These are phyloP conservation scores for Anethum foeniculum DNA, from an alignment of 140 eudicot genomes.

Conservation along the genomic window DNA sequence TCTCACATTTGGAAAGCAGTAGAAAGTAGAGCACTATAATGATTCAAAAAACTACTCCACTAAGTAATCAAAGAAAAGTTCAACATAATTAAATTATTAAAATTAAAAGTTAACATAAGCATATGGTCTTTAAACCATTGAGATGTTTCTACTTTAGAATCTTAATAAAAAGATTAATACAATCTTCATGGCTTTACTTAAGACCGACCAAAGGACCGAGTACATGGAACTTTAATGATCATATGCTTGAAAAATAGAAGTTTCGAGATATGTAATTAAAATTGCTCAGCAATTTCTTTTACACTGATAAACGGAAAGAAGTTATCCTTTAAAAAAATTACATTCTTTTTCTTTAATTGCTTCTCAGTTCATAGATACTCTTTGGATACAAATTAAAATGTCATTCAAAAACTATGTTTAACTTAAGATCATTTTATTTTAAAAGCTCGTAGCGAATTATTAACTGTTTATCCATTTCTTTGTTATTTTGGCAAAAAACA, in stretches of 20 bases:
- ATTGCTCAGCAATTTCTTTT: neutral
- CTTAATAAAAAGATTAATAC: conserved; percentile 41
- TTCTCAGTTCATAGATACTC: too few relatives aligned
- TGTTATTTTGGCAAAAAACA: too few relatives aligned
- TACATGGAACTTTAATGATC: conserved; percentile 42
- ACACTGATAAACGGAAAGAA: too few relatives aligned
- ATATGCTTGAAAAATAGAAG: conserved; percentile 7
- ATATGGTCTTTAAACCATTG: conserved; percentile 52
- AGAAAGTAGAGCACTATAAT: conserved; percentile 24
- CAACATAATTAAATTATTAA: neutral
- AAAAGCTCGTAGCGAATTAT: too few relatives aligned
- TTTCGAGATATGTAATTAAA: neutral
- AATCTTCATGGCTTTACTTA: conserved; percentile 46
- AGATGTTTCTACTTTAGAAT: conserved; percentile 56
- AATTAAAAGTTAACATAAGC: conserved; percentile 36
- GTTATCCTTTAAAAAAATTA: too few relatives aligned
- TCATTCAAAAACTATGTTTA: too few relatives aligned
- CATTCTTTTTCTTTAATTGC: too few relatives aligned
- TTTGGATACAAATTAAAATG: too few relatives aligned
- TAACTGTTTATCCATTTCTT: too few relatives aligned
- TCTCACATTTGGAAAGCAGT: conserved; percentile 37
- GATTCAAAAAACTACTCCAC: conserved; percentile 20
- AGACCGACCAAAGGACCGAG: conserved; percentile 39
- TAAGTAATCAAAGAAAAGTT: conserved; percentile 11
- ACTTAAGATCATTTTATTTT: too few relatives aligned